Evolutionary conservation across 2,329 filamentous ascomycete genomes (phyloP).

Genomic region (Colletotrichum shisoi): DNA sequence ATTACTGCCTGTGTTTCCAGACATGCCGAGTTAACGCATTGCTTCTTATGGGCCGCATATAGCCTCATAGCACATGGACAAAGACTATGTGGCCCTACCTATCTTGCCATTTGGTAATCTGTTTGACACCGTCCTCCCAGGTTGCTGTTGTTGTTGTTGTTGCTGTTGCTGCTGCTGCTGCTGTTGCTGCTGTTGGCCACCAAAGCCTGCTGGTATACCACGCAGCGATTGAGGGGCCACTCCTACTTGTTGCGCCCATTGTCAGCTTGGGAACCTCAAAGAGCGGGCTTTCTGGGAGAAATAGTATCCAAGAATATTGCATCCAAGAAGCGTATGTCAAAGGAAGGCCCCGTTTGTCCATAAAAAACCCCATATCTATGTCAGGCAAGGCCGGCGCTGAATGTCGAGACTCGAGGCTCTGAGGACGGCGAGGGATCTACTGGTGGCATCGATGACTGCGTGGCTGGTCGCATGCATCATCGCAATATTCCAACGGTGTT

Average conservation of each 20-base stretch:
- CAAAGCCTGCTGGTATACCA: conserved; percentile 68
- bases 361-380: conserved; percentile 4
- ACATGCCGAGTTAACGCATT: conserved; percentile 41
- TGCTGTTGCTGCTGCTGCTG: conserved; percentile 62
- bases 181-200: conserved; percentile 66
- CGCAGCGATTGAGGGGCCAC: conserved; percentile 69
- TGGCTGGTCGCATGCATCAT: conserved; percentile 19
- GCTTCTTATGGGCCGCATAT: conserved; percentile 26
- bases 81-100: conserved; percentile 54
- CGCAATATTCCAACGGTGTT: background rate
- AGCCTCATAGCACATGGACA: conserved; percentile 6
- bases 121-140: conserved; percentile 62
- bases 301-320: background rate
- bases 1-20: conserved; percentile 55
- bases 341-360: background rate
- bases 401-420: conserved; percentile 3
- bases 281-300: conserved; percentile 5
- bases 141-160: conserved; percentile 51
- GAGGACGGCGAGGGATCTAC: conserved; percentile 19
- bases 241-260: conserved; percentile 51
- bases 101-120: conserved; percentile 72
- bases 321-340: background rate
- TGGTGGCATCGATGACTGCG: conserved; percentile 7
- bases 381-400: background rate
- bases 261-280: conserved; percentile 46